Percentiles rank a stretch among this genome's conserved stretches.
phyloP scores from a whole-genome alignment of 2,329 filamentous ascomycete species.

The Metarhizium robertsii region DNA sequence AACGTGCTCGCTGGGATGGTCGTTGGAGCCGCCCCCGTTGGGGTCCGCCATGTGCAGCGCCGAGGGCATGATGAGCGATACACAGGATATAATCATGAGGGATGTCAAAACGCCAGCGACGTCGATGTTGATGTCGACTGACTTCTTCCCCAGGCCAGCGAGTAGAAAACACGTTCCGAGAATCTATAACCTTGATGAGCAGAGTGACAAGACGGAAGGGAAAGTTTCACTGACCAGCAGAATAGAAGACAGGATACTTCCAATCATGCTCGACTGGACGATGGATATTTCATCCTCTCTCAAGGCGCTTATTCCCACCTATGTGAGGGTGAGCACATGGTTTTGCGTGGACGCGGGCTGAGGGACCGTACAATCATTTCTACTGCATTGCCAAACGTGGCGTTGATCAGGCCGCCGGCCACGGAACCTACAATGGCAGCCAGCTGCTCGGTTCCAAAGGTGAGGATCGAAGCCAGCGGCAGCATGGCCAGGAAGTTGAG shows the following conservation, averaged over 20 bases:
- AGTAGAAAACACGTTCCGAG: conserved; percentile 9
- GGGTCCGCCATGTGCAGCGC: conserved; percentile 7
- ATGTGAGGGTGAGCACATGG: neutral
- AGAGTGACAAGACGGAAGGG: neutral
- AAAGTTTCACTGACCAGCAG: neutral
- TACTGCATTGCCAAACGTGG: conserved; percentile 53
- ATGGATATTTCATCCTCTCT: conserved; percentile 6
- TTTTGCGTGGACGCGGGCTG: conserved; percentile 9
- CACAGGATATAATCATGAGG: conserved; percentile 11
- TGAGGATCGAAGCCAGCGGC: conserved; percentile 47
- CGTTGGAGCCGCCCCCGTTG: neutral
- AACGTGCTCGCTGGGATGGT: conserved; percentile 3
- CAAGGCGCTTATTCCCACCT: conserved; percentile 7
- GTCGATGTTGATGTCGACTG: conserved; percentile 9
- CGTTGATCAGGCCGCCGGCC: conserved; percentile 49
- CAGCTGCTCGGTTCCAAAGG: conserved; percentile 50
- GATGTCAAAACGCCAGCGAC: conserved; percentile 9
- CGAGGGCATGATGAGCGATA: conserved; percentile 10
- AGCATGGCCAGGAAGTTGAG: conserved; percentile 54
- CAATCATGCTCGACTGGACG: conserved; percentile 11
- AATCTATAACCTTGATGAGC: conserved; percentile 2
- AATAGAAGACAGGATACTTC: conserved; percentile 9
- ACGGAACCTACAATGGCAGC: conserved; percentile 48
- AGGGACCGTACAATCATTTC: conserved; percentile 45
- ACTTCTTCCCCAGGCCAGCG: conserved; percentile 8